phyloP scores from a whole-genome alignment of 2,329 filamentous ascomycete genomes.

The Clarireedia paspali region DNA sequence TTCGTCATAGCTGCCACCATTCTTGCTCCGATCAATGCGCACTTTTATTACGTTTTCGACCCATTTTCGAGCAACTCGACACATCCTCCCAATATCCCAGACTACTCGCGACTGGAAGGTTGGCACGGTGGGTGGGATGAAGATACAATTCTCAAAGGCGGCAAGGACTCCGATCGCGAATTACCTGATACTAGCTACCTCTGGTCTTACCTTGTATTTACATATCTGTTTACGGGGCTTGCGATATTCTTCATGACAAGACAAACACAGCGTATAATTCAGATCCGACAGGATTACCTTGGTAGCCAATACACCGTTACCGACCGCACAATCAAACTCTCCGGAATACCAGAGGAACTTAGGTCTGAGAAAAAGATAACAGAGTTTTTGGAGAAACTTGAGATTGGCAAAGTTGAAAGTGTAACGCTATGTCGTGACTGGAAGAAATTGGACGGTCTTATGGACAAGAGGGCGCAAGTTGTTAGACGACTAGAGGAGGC shows the following conservation, averaged over 20 bases:
- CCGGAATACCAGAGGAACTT: constrained; percentile 75
- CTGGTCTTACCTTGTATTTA: constrained; percentile 92
- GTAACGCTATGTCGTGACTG: constrained; percentile 84
- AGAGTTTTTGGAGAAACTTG: constrained; percentile 75
- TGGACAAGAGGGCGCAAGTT: constrained; percentile 56
- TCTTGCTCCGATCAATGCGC: constrained; percentile 77
- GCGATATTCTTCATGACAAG: constrained; percentile 76
- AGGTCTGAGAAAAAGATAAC: constrained; percentile 78
- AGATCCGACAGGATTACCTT: constrained; percentile 80
- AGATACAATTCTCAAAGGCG: background rate
- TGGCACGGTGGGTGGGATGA: constrained; percentile 4
- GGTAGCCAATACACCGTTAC: constrained; percentile 93
- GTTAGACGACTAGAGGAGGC: constrained; percentile 72
- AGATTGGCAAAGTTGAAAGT: constrained; percentile 82
- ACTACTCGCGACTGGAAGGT: constrained; percentile 2
- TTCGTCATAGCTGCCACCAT: constrained; percentile 75
- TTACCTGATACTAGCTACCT: constrained; percentile 45
- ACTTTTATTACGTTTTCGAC: constrained; percentile 39
- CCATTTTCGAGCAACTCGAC: constrained; percentile 11
- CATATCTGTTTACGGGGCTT: constrained; percentile 81
- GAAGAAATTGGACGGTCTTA: constrained; percentile 68
- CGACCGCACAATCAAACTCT: constrained; percentile 85
- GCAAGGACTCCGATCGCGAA: constrained; percentile 8
- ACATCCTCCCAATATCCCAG: constrained; percentile 26
- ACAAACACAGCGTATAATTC: constrained; percentile 79